Base-by-base conservation (phyloP, 1,284 basidiomycete genomes). In the Xerocomus amazonicus region DNA sequence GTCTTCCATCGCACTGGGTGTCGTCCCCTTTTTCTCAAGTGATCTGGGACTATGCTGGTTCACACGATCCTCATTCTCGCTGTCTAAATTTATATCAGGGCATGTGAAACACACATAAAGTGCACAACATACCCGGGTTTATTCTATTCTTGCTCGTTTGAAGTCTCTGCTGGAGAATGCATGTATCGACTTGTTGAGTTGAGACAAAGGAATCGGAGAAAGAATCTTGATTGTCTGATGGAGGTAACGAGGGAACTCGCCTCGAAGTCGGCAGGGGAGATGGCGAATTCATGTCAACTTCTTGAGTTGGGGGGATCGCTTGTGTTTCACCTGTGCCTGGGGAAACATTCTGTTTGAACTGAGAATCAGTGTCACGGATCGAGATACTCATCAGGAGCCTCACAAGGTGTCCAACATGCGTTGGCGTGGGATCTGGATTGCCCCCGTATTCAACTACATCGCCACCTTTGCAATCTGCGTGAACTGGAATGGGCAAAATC, bases 371-470 rank as follows among this genome's bases (percentile, higher is more conserved):
- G 16, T 37, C 16, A 23, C 8, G 32, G 19, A 36, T 12, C 19
- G 19, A 35, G 34, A 6, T 50, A 50, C 17, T 31, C 43, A 28
- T 9, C 16, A 39, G 12, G 26, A 17, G 43, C 16, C 72, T 51
- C 55, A 86, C 85, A 54, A 88, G 66, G 50, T 84, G 73, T 31
- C 75, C 73, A 26, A 89, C 72, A 47, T 73, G 73, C 9, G 70
- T 74, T 3, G 83, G 84, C 2, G 81, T 73, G 26, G 60, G 60
- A 56, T 85, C 81, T 4, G 73, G 68, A 32, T 69, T 59, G 9
- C 83, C 84, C 23, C 66, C 71, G 52, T 79, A 84, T 42, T 76
- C 71, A 14, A 72, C 70, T n/a, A 62, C 26, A 29, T 39, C 38
- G 60, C 78, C 74, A 23, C 43, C 29, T 36, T 52, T 51, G 17